phyloP scores from a whole-genome alignment of 1,139 yeast species.

The Lodderomyces orthopsilosis region DNA sequence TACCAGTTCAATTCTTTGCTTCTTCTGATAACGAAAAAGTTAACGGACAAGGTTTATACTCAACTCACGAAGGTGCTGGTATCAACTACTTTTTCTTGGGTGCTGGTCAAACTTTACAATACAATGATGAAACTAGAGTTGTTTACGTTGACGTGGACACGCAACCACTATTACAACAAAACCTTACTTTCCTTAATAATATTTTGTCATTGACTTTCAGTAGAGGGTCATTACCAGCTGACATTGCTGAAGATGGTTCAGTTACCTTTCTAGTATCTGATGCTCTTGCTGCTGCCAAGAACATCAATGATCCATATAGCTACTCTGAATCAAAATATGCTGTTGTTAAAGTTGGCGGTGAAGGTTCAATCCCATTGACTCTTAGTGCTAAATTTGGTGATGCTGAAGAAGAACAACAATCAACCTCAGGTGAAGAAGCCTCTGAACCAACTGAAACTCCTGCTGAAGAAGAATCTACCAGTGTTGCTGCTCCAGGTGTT shows the following conservation, averaged over 20 bases:
- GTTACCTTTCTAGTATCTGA: constrained; percentile 29
- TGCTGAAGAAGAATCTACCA: not conserved
- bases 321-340: constrained; percentile 31
- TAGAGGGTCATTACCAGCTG: constrained; percentile 15
- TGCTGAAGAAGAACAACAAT: constrained; percentile 11
- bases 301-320: constrained; percentile 42
- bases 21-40: constrained; percentile 21
- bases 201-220: constrained; percentile 17
- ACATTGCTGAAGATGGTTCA: constrained; percentile 21
- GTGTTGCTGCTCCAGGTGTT: not conserved
- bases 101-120: constrained; percentile 27
- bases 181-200: constrained; percentile 10
- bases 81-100: constrained; percentile 43
- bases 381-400: constrained; percentile 14
- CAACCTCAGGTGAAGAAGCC: constrained; percentile 3
- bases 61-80: constrained; percentile 57
- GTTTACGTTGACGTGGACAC: constrained; percentile 24
- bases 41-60: constrained; percentile 28
- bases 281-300: constrained; percentile 36
- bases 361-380: constrained; percentile 21
- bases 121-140: constrained; percentile 55
- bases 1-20: constrained; percentile 17
- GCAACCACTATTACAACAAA: constrained; percentile 8
- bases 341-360: constrained; percentile 16
- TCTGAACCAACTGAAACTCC: constrained; percentile 2